These are phyloP conservation scores for Yamadazyma sp. DNA, from an alignment of 805 yeast species.

Conservation along the genomic window DNA sequence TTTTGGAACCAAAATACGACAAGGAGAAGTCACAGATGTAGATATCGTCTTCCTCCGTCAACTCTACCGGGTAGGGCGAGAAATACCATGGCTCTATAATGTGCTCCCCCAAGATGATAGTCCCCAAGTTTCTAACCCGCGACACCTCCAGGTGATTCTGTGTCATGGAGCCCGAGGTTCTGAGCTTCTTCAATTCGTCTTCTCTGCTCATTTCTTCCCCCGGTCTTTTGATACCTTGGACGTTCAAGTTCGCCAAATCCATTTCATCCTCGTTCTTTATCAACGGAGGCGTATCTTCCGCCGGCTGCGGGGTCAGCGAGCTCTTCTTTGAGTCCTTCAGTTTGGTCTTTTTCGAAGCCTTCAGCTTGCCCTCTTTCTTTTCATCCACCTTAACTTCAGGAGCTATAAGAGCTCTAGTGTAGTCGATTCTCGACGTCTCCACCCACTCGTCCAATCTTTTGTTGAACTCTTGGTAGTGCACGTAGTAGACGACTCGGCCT, in stretches of 20 bases:
- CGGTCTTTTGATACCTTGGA: conserved; percentile 70
- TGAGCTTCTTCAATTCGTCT: conserved; percentile 85
- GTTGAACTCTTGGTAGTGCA: conserved; percentile 92
- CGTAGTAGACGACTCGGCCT: conserved; percentile 79
- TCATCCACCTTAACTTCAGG: conserved; percentile 62
- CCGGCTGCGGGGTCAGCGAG: conserved; percentile 27
- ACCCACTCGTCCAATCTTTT: conserved; percentile 98
- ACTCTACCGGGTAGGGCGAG: conserved; percentile 93
- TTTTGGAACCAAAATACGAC: conserved; percentile 81
- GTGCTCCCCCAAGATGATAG: conserved; percentile 82
- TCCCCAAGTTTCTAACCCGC: conserved; percentile 77
- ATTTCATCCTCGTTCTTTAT: conserved; percentile 56
- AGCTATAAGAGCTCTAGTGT: conserved; percentile 62
- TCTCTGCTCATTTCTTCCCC: conserved; percentile 79
- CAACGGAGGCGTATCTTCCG: conserved; percentile 22
- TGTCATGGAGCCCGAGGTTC: conserved; percentile 97
- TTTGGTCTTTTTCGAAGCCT: conserved; percentile 22
- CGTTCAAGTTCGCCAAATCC: conserved; percentile 82
- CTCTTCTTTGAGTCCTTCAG: conserved; percentile 27
- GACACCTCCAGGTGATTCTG: conserved; percentile 86
- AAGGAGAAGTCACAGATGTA: conserved; percentile 91
- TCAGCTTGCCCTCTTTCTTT: conserved; percentile 33
- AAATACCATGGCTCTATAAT: conserved; percentile 99
- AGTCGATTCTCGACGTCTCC: conserved; percentile 66
- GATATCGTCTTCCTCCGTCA: conserved; percentile 87